These are phyloP conservation scores for Taiozyma sp. DNA, from an alignment of 1,139 yeast species.

Conservation along the genomic window DNA sequence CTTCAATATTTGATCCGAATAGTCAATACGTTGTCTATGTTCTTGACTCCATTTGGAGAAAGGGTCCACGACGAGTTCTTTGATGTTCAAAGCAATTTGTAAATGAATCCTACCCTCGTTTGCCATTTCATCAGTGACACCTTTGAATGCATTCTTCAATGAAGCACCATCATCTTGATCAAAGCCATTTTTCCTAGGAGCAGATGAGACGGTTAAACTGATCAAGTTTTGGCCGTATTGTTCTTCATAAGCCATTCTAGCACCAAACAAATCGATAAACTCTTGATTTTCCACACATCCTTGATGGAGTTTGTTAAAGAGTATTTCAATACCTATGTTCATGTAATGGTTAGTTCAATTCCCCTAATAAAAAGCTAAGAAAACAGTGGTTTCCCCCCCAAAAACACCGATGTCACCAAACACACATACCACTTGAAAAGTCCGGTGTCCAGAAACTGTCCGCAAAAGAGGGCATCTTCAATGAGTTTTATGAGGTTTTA, in stretches of 20 bases:
- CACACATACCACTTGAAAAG: conserved; percentile 42
- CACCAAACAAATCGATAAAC: conserved; percentile 58
- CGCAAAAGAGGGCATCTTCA: conserved; percentile 44
- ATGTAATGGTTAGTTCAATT: neutral
- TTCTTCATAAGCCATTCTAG: conserved; percentile 72
- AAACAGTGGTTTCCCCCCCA: too few species aligned
- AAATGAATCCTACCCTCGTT: conserved; percentile 67
- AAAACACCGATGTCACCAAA: too few species aligned
- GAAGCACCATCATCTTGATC: conserved; percentile 40
- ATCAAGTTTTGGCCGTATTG: conserved; percentile 58
- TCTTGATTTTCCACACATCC: conserved; percentile 75
- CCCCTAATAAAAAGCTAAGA: too few species aligned
- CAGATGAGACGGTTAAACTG: conserved; percentile 33
- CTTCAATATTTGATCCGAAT: conserved; percentile 50
- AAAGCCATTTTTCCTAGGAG: conserved; percentile 38
- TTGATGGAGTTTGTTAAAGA: conserved; percentile 64
- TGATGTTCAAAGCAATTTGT: conserved; percentile 61
- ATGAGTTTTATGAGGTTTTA: too few species aligned
- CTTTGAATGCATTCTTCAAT: conserved; percentile 57
- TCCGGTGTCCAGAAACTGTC: conserved; percentile 79
- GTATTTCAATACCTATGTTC: conserved; percentile 42
- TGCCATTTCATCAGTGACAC: conserved; percentile 53
- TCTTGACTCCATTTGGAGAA: conserved; percentile 75
- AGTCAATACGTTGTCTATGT: conserved; percentile 65
- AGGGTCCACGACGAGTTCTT: conserved; percentile 60